phyloP scores from a whole-genome alignment of 169 alveolate species.

The Eimeria necatrix region DNA sequence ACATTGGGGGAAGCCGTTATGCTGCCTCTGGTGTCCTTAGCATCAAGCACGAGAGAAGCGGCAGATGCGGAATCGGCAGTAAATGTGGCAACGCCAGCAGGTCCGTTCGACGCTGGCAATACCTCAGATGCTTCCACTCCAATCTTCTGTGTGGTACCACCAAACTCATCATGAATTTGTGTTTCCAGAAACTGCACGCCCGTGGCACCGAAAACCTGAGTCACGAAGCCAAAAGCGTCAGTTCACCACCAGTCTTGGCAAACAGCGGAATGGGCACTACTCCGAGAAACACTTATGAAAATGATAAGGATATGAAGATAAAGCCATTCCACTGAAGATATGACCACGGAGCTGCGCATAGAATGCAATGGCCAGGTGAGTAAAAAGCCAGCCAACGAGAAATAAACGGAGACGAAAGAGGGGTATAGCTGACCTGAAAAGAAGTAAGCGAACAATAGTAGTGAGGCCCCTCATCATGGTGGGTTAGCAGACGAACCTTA shows the following conservation, averaged over 20 bases:
- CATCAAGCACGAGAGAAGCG: not conserved
- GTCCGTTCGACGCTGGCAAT: not conserved
- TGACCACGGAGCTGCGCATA: no score
- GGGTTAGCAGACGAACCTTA: slow-evolving; percentile 88
- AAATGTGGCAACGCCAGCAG: not conserved
- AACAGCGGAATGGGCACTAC: no score
- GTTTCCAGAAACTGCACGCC: slow-evolving; percentile 88
- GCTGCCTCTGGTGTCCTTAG: not conserved
- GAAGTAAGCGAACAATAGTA: slow-evolving; percentile 91
- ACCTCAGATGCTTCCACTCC: slow-evolving; percentile 33
- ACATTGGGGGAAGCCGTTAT: no score
- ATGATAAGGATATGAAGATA: no score
- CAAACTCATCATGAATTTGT: slow-evolving; percentile 62
- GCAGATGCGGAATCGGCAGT: slow-evolving; percentile 27
- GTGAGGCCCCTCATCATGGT: slow-evolving; percentile 88
- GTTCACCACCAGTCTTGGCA: not conserved
- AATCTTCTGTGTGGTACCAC: not conserved
- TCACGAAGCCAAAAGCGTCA: not conserved
- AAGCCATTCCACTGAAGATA: no score
- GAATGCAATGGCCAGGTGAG: no score
- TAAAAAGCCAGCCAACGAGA: not conserved
- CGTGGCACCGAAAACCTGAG: slow-evolving; percentile 88
- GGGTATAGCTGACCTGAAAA: slow-evolving; percentile 78
- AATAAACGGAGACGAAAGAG: no score
- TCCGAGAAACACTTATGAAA: no score